Evolutionary conservation across 768 basidiomycete genomes (phyloP), one percentile per base, ranked within the genome.

Genomic region (Lanmaoa pseudosensibilis): DNA sequence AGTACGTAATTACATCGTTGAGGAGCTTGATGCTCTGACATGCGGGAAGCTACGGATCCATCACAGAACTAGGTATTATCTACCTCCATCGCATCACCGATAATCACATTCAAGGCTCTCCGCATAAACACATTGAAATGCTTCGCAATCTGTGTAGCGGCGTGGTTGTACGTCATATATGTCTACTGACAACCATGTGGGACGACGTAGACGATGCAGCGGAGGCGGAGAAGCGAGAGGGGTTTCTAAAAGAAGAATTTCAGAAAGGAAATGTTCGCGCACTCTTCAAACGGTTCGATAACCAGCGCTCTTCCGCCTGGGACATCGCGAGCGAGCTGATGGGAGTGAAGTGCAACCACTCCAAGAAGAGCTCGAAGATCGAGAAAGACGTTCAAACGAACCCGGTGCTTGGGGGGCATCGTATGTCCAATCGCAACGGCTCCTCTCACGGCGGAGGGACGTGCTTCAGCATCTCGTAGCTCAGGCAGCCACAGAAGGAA

Each of bases 51-150:
- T 39, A 13, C 36, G 38, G 1, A 15, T 10, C 23, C 19, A 18
- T 27, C 27, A 27, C 27, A 4, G 34, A 50, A 18, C 15, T 58
- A 5, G 45, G 38, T 39, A 30, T 57, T 32, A 47, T 59, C 33
- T 59, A 46, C 55, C 21, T 59, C 38, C 54, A 47, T 32, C 39
- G 41, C 15, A 58, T 57, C 34, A 58, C 57, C n/a, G 55, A 59
- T 19, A 47, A 51, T 57, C 45, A 50, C 10, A 51, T 27, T 13
- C 50, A 19, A n/a, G 30, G 46, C 7, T 19, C 49, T 36, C 55
- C 50, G 13, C 49, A 50, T 2, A 23, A 11, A n/a, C 21, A 59
- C 16, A 51, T 47, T 15, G 34, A 47, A 18, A 46, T n/a, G 33
- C 45, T 57, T 47, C 55, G 34, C 8, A 51, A 37, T 7, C 38